Base-by-base conservation (phyloP, 805 yeast species). In the Saturnispora kantuleensis region DNA sequence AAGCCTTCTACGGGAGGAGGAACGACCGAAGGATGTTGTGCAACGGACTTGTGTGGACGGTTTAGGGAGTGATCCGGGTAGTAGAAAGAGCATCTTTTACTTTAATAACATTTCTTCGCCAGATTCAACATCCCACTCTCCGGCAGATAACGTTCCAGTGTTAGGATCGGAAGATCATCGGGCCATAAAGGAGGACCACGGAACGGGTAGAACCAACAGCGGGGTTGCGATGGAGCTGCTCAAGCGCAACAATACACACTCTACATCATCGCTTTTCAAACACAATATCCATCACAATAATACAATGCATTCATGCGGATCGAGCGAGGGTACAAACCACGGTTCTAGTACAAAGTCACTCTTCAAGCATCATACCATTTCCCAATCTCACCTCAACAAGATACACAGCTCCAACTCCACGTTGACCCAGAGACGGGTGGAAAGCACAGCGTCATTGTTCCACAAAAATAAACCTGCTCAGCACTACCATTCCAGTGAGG, bases 81-180 rank as follows among this genome's bases (percentile, higher is more conserved):
- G 26, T 21, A 21, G 39, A 12, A 35, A 41, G 35, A 10, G 35
- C 11, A 42, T 42, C 16, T 42, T 42, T 15, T 42, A 31, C 33
- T 42, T 42, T n/a, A 42, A 47, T 21, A 51, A 52, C 31, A 65
- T 62, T 38, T 58, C 62, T 31, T 50, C 57, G 15, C 53, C 65
- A 26, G 62, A 62, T 6, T 57, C 67, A 10, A 26, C 31, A 8
- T 33, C 45, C 15, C 41, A 37, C 13, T 26, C 30, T 45, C 41
- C 45, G 10, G 33, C 37, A 17, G 41, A 42, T 21, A 42, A 37
- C 15, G 41, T 21, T n/a, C 26, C 31, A 4, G 17, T 16, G 5
- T 17, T 41, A 18, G 5, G 12, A 16, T 33, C 38, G 3, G 8
- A 35, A 26, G 31, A 38, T 18, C 21, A 38, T 29, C 28, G 31